A percentile compares a stretch with the other conserved stretches of the same genome.
Evolutionary conservation across 1,284 basidiomycete genomes (phyloP).

Genomic region (Agaricales sp.): DNA sequence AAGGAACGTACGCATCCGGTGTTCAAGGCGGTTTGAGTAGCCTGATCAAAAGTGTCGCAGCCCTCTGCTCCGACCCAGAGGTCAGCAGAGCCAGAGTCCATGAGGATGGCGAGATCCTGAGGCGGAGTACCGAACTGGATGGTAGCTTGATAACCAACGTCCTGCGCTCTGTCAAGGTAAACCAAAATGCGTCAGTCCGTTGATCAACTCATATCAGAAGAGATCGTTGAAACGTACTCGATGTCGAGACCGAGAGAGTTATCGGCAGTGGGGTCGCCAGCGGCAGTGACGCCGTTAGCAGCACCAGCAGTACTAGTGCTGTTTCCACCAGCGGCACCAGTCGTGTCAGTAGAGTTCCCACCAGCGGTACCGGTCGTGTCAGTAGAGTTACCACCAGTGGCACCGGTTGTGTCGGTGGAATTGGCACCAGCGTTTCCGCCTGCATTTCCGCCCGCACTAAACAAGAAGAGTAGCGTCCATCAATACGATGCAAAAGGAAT

Average conservation of each 20-base stretch:
- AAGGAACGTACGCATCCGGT: no score
- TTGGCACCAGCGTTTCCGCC: no score
- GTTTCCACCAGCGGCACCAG: not conserved
- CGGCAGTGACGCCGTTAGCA: slow-evolving; percentile 31
- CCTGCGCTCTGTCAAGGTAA: slow-evolving; percentile 24
- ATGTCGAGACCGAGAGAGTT: slow-evolving; percentile 69
- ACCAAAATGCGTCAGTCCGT: slow-evolving; percentile 1
- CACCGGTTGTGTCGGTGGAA: not conserved
- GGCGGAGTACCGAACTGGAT: slow-evolving; percentile 76
- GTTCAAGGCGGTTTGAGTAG: no score
- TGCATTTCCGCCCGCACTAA: no score
- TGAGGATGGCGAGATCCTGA: slow-evolving; percentile 59
- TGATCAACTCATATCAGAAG: not conserved
- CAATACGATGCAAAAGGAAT: no score
- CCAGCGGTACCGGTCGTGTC: not conserved
- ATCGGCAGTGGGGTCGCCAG: slow-evolving; percentile 38
- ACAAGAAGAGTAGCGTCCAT: no score
- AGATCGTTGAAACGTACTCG: slow-evolving; percentile 31
- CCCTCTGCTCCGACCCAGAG: slow-evolving; percentile 66
- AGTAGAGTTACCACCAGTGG: not conserved
- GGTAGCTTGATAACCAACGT: slow-evolving; percentile 55
- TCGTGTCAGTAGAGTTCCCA: not conserved
- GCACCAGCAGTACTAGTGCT: slow-evolving; percentile 4
- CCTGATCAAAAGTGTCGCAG: slow-evolving; percentile 35
- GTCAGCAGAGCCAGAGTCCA: slow-evolving; percentile 84